A percentile compares a stretch with the other conserved stretches of the same genome.
phyloP scores from a whole-genome alignment of 1,139 yeast species.

The Casaregolazyma suthepensis region DNA sequence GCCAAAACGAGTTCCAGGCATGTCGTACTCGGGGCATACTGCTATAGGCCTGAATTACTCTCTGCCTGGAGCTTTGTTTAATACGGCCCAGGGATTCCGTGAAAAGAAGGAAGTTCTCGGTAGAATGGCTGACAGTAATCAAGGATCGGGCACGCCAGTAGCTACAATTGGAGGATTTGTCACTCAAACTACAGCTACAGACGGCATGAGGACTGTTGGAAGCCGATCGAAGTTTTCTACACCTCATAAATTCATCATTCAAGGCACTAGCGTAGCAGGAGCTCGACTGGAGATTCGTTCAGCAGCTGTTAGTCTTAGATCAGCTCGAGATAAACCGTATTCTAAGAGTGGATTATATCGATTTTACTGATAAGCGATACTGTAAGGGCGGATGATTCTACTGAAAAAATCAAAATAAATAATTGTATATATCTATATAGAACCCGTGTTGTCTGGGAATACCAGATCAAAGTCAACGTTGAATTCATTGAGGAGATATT shows the following conservation, averaged over 20 bases:
- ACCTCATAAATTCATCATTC: conserved; percentile 8
- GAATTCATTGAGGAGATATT: conserved; percentile 38
- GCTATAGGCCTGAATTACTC: conserved; percentile 41
- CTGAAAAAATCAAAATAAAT: not conserved
- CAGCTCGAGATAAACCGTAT: conserved; percentile 7
- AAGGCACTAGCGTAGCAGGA: conserved; percentile 7
- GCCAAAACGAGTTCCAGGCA: conserved; percentile 1
- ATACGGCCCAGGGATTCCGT: conserved; percentile 69
- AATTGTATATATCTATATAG: conserved; percentile 3
- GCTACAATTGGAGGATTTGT: conserved; percentile 19
- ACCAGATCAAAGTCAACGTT: conserved; percentile 38
- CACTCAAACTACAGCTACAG: conserved; percentile 10
- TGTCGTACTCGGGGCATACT: conserved; percentile 11
- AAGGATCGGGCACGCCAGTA: conserved; percentile 5
- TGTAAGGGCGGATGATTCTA: not conserved
- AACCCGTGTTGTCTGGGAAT: conserved; percentile 25
- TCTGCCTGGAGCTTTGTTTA: conserved; percentile 62
- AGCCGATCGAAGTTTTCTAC: conserved; percentile 6
- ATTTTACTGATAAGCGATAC: not conserved
- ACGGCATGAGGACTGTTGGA: conserved; percentile 5
- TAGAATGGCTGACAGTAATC: conserved; percentile 45
- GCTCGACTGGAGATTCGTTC: conserved; percentile 8
- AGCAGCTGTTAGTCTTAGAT: conserved; percentile 6
- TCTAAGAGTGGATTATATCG: not conserved
- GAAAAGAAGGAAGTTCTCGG: conserved; percentile 62